Evolutionary conservation across 176 grass and related monocot genomes (phyloP).

Genomic region (Zea luxurians): DNA sequence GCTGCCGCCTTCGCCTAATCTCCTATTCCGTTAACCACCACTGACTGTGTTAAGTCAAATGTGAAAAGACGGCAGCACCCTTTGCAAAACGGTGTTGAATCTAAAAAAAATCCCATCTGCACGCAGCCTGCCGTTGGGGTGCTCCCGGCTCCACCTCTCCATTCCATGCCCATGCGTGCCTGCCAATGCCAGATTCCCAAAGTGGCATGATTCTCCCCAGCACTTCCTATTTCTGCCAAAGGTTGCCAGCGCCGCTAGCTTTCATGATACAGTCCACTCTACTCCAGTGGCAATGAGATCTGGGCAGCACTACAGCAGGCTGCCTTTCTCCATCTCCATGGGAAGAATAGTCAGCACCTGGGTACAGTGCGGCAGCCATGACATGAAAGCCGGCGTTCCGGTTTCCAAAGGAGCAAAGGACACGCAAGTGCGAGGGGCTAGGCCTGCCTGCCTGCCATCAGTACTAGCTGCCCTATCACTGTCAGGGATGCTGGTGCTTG

Average conservation of each 20-base stretch:
- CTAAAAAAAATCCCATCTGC: too few species aligned
- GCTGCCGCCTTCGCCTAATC: too few species aligned
- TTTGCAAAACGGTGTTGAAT: too few species aligned
- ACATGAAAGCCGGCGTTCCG: not conserved
- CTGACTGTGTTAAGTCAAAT: too few species aligned
- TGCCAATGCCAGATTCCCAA: not conserved
- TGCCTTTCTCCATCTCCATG: not conserved
- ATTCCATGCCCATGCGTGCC: slow-evolving; percentile 16
- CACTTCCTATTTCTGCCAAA: slow-evolving; percentile 27
- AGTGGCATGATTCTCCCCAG: slow-evolving; percentile 36
- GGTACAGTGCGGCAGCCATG: not conserved
- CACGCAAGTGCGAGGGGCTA: not conserved
- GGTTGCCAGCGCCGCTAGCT: slow-evolving; percentile 14
- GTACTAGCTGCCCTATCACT: not conserved
- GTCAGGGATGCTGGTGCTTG: not conserved
- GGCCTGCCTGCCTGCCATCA: not conserved
- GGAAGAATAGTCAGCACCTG: slow-evolving; percentile 5
- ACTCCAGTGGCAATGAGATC: not conserved
- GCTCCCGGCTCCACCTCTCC: not conserved
- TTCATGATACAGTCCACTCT: slow-evolving; percentile 28
- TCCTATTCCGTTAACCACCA: too few species aligned
- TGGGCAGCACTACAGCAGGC: not conserved
- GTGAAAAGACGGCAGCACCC: too few species aligned
- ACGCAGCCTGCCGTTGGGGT: not conserved
- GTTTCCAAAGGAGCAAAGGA: not conserved